These are phyloP conservation scores for Metarhizium guizhouense DNA, from an alignment of 2,329 filamentous ascomycete genomes.

Conservation along the genomic window DNA sequence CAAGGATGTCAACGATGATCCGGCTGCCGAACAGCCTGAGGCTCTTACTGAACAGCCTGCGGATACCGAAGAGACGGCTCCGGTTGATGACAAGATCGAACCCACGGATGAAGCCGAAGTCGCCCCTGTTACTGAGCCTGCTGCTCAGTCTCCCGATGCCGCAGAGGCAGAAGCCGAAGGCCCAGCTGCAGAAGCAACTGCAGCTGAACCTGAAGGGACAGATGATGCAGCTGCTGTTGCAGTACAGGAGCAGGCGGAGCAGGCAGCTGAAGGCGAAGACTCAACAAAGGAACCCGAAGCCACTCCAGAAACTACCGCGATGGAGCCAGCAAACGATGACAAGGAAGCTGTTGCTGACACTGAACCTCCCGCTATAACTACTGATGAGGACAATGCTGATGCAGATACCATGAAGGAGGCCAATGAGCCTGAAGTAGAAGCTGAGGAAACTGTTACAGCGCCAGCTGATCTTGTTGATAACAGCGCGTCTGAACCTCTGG, in stretches of 20 bases:
- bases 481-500: background rate
- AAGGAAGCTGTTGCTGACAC: background rate
- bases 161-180: background rate
- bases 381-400: background rate
- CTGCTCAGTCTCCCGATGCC: background rate
- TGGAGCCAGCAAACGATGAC: background rate
- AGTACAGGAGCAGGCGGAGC: background rate
- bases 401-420: background rate
- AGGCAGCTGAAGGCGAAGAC: background rate
- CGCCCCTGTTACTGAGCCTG: background rate
- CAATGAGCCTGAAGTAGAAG: background rate
- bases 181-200: background rate
- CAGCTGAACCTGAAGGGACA: background rate
- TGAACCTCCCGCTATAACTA: background rate
- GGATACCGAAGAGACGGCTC: background rate
- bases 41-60: background rate
- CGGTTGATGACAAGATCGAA: background rate
- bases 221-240: background rate
- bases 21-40: background rate
- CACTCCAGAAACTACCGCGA: background rate
- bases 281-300: background rate
- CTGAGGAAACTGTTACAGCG: background rate
- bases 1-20: background rate
- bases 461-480: background rate
- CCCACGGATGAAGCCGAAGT: background rate